Conservation (phyloP, 2,329 filamentous ascomycete species). For the Colletotrichum camelliae region DNA sequence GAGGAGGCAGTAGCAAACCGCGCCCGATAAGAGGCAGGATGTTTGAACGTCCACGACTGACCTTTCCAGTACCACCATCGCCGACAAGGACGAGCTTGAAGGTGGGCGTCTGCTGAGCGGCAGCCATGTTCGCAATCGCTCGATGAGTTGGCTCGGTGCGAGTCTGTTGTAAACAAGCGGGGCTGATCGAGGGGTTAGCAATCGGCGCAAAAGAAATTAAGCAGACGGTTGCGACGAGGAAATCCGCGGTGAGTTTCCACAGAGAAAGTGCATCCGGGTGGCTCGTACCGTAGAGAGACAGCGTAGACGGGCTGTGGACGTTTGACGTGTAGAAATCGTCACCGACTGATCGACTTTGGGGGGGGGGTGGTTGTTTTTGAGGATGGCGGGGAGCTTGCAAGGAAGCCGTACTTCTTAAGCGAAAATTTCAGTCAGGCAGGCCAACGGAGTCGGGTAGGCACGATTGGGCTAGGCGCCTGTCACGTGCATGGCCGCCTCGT, state of each 20-base stretch:
- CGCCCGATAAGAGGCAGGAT: neutral
- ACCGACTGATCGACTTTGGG: constrained; percentile 41
- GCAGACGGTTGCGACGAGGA: constrained; percentile 11
- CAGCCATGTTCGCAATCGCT: constrained; percentile 66
- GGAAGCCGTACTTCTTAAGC: constrained; percentile 35
- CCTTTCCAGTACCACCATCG: constrained; percentile 99
- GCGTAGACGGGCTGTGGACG: neutral
- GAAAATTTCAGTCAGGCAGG: constrained; percentile 47
- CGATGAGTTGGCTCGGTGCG: constrained; percentile 27
- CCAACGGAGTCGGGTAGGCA: constrained; percentile 22
- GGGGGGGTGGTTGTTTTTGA: constrained; percentile 39
- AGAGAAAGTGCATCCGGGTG: neutral
- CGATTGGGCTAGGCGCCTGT: constrained; percentile 17
- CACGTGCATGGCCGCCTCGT: constrained; percentile 19
- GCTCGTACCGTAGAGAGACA: neutral
- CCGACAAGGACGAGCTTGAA: constrained; percentile 99
- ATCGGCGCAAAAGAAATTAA: constrained; percentile 4
- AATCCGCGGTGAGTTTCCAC: constrained; percentile 11
- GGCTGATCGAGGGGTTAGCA: constrained; percentile 28
- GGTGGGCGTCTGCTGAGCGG: constrained; percentile 68
- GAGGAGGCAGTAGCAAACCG: neutral
- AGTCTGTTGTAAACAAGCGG: constrained; percentile 53
- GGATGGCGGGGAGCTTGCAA: constrained; percentile 46
- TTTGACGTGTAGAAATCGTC: constrained; percentile 39
- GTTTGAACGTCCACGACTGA: constrained; percentile 36